Evolutionary conservation across 1,284 basidiomycete species (phyloP).

Genomic region (Earliella scabrosa): DNA sequence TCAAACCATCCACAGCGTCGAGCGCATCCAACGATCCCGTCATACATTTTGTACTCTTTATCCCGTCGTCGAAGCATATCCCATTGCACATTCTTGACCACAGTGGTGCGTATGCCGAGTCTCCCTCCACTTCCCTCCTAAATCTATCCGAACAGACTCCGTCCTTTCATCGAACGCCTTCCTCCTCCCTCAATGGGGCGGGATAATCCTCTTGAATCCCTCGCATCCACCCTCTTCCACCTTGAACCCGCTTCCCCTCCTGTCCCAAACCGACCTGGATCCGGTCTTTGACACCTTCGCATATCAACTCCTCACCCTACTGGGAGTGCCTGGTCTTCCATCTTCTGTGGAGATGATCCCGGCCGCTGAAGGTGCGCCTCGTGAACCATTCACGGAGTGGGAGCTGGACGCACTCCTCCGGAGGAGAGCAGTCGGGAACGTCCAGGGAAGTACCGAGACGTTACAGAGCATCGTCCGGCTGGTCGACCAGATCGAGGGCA

Average conservation of each 20-base stretch:
- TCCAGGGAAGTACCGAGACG: constrained; percentile 70
- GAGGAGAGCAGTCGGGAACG: constrained; percentile 74
- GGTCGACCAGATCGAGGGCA: constrained; percentile 84
- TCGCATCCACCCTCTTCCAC: constrained; percentile 29
- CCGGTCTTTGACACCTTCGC: constrained; percentile 75
- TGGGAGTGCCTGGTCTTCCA: constrained; percentile 78
- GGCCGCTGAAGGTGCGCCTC: constrained; percentile 13
- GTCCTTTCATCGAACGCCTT: constrained; percentile 68
- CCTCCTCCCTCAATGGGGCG: constrained; percentile 95
- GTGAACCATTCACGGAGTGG: constrained; percentile 61
- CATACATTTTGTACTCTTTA: constrained; percentile 90
- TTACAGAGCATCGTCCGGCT: constrained; percentile 82
- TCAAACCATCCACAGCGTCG: constrained; percentile 55
- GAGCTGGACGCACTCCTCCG: constrained; percentile 82
- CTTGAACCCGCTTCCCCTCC: constrained; percentile 42
- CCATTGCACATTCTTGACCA: constrained; percentile 75
- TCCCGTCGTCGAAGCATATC: constrained; percentile 72
- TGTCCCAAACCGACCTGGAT: constrained; percentile 52
- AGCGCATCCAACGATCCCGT: constrained; percentile 90
- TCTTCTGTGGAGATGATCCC: constrained; percentile 36
- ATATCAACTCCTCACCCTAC: constrained; percentile 74
- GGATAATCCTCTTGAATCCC: constrained; percentile 82
- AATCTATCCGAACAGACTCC: constrained; percentile 37
- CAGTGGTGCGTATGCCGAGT: constrained; percentile 45
- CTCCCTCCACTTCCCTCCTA: not conserved